phyloP scores from a whole-genome alignment of 129 eudicot genomes.

The Glebionis coronaria region DNA sequence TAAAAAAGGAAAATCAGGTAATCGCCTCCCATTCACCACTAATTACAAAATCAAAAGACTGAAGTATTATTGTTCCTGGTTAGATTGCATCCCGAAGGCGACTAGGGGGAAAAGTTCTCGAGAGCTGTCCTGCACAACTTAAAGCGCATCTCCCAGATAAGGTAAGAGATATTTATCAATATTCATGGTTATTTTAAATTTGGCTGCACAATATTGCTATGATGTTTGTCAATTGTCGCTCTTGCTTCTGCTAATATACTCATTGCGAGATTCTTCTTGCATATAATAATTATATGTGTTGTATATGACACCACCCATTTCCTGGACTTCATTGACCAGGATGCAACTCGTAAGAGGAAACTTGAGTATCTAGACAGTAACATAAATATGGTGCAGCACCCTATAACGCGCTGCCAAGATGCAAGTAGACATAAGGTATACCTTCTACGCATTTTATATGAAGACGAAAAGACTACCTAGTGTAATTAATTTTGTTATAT shows the following conservation, averaged over 20 bases:
- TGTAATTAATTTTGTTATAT: too few relatives aligned
- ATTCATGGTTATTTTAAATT: too few relatives aligned
- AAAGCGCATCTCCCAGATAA: not conserved
- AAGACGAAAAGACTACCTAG: too few relatives aligned
- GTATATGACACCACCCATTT: too few relatives aligned
- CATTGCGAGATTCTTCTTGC: too few relatives aligned
- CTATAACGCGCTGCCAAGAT: not conserved
- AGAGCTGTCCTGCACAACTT: not conserved
- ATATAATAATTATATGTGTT: too few relatives aligned
- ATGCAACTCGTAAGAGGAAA: not conserved
- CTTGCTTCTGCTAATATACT: too few relatives aligned
- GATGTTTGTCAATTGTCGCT: too few relatives aligned
- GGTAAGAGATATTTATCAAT: not conserved
- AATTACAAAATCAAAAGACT: not conserved
- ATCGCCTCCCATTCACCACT: not conserved
- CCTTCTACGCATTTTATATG: too few relatives aligned
- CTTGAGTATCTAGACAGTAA: not conserved
- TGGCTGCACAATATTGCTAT: too few relatives aligned
- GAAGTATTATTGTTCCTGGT: not conserved
- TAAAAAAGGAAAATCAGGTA: conserved; percentile 40
- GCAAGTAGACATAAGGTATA: too few relatives aligned
- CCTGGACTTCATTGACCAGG: too few relatives aligned
- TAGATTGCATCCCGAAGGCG: not conserved
- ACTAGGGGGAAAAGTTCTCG: not conserved
- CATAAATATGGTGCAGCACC: not conserved